Percentiles rank a stretch among this genome's conserved stretches.
phyloP scores from a whole-genome alignment of 768 basidiomycete species.

The Tubosaeta brunneosetosa region DNA sequence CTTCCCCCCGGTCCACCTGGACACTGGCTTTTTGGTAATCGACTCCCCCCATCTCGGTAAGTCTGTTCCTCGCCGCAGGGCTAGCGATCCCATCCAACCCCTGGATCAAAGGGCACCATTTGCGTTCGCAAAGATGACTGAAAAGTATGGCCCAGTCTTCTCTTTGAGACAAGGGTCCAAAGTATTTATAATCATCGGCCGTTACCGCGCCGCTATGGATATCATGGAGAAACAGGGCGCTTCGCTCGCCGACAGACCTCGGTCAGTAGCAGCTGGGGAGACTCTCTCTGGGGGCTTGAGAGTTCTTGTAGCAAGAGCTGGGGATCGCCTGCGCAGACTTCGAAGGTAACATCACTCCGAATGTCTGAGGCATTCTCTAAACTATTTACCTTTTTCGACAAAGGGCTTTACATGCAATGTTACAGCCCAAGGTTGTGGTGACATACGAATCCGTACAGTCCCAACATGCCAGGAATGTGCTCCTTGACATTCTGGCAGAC shows the following conservation, averaged over 20 bases:
- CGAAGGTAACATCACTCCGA: slow-evolving; percentile 16
- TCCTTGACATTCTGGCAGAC: slow-evolving; percentile 34
- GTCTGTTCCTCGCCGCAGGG: no score
- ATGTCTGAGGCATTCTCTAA: not conserved
- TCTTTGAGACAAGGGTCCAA: slow-evolving; percentile 43
- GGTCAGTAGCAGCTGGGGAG: slow-evolving; percentile 32
- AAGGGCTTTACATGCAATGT: slow-evolving; percentile 32
- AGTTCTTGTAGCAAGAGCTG: slow-evolving; percentile 21
- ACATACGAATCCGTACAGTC: slow-evolving; percentile 33
- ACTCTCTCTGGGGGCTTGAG: slow-evolving; percentile 33
- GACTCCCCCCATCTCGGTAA: slow-evolving; percentile 8
- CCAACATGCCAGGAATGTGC: slow-evolving; percentile 28
- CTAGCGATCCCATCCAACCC: not conserved
- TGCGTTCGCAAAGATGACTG: slow-evolving; percentile 50
- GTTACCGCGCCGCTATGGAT: slow-evolving; percentile 33
- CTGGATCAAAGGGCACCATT: slow-evolving; percentile 12
- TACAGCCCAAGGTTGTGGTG: slow-evolving; percentile 31
- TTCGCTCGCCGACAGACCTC: slow-evolving; percentile 33
- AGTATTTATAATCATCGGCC: slow-evolving; percentile 20
- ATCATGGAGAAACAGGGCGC: slow-evolving; percentile 39
- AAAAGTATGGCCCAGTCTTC: slow-evolving; percentile 58
- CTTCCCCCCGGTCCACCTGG: slow-evolving; percentile 14
- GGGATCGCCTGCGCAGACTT: slow-evolving; percentile 29
- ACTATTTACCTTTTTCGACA: not conserved
- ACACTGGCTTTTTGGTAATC: slow-evolving; percentile 14